Evolutionary conservation across 2,329 filamentous ascomycete genomes (phyloP), one percentile per base, ranked within the genome.

Genomic region (Fusarium aywerte): DNA sequence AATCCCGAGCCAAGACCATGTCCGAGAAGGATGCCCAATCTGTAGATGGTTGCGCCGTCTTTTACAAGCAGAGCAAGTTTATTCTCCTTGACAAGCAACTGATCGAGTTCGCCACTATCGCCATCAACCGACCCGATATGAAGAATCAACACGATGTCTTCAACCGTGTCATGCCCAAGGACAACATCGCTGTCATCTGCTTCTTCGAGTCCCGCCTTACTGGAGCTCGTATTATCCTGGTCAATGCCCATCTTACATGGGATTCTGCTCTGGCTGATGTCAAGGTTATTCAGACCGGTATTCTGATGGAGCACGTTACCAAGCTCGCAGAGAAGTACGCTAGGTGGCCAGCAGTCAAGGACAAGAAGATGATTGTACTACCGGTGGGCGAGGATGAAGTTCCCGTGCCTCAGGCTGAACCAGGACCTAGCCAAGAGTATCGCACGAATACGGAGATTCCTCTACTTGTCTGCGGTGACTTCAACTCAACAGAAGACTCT

Each of bases 111-210:
- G 90, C 92, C 35, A 91, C 92, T 60, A 92, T 93, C 57, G 95
- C 95, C 68, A 97, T 99, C 79, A 96, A 96, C 76, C 86, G 96
- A 68, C 92, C 94, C 4, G 96, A 98, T 76, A 97, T 97, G 88
- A 98, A 98, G 81, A 92, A 94, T 57, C 93, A 97, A 74, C 92
- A 97, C 76, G 96, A 99, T 74, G 95, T 98, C 58, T 98, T 97
- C 85, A 99, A 99, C 78, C 91, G 96, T 27, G 91, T 99, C 62
- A 98, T 97, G 96, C 94, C 95, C 63, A 93, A 96, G 80, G 96
- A 99, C 83, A 95, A 98, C 76, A 97, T 99, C 78, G 96, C 92
- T 16, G 90, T 97, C 45, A 88, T 97, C 45, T 89, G 91, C 56
- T 97, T 98, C 82, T 88, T 99, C 65, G 96, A 99, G 79, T 97